phyloP scores from a whole-genome alignment of 352 stramenopile species.

The Phytophthora boehmeriae region DNA sequence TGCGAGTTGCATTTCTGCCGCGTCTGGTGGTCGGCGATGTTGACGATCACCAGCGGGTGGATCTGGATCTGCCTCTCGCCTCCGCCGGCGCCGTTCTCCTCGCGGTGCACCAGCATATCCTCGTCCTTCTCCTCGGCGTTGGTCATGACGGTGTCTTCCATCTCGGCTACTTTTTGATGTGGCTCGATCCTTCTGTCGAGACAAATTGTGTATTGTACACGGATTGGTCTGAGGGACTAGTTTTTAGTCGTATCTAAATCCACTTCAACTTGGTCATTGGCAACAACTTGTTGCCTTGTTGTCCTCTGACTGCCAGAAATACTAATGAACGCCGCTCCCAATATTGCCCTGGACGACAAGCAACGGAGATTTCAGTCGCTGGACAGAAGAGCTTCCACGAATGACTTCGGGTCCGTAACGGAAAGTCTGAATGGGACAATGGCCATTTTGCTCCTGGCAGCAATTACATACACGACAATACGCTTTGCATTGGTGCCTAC shows the following conservation, averaged over 20 bases:
- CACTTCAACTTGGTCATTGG: not conserved
- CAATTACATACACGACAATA: not conserved
- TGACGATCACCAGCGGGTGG: conserved; percentile 92
- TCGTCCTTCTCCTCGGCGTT: conserved; percentile 47
- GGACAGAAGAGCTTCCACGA: too few species aligned
- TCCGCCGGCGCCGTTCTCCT: conserved; percentile 48
- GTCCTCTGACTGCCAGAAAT: too few species aligned
- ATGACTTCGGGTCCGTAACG: too few species aligned
- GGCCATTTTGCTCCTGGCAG: too few species aligned
- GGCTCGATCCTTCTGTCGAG: conserved; percentile 1
- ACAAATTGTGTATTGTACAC: too few species aligned
- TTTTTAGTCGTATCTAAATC: not conserved
- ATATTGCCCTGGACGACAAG: too few species aligned
- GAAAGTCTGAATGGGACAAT: too few species aligned
- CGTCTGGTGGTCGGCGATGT: conserved; percentile 96
- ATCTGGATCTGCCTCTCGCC: conserved; percentile 78
- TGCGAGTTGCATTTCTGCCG: conserved; percentile 74
- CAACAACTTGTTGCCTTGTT: too few species aligned
- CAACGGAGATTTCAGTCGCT: too few species aligned
- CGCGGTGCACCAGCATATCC: conserved; percentile 48
- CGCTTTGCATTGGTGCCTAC: not conserved
- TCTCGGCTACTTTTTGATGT: conserved; percentile 24
- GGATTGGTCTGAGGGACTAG: not conserved
- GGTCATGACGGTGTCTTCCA: conserved; percentile 71
- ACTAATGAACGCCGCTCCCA: too few species aligned